Percentiles rank a stretch among this genome's conserved stretches.
phyloP scores from a whole-genome alignment of 2,329 filamentous ascomycete genomes.

The Cladophialophora bantiana region DNA sequence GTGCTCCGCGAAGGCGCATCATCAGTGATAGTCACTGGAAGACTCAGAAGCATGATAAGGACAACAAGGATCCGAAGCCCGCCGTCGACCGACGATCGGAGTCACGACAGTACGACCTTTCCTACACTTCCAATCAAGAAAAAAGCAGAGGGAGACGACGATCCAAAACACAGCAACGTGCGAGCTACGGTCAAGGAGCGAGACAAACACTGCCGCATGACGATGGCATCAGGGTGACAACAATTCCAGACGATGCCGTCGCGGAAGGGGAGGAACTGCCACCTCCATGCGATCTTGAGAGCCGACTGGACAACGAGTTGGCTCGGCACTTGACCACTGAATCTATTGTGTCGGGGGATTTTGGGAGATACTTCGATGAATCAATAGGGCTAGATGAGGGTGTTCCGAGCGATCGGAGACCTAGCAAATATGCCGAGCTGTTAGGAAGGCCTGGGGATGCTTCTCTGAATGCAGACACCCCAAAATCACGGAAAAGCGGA shows the following conservation, averaged over 20 bases:
- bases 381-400: conserved; percentile 20
- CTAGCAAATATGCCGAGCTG: conserved; percentile 39
- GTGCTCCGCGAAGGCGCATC: conserved; percentile 85
- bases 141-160: conserved; percentile 36
- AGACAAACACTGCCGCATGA: conserved; percentile 11
- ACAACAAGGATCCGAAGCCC: conserved; percentile 15
- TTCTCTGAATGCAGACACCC: conserved; percentile 35
- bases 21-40: conserved; percentile 90
- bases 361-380: conserved; percentile 15
- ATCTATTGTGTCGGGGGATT: conserved; percentile 18
- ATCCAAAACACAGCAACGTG: neutral
- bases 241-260: neutral
- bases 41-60: conserved; percentile 48
- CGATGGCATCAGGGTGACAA: conserved; percentile 26
- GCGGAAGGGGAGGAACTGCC: neutral
- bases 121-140: conserved; percentile 37
- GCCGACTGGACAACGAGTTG: conserved; percentile 23
- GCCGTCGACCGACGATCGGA: conserved; percentile 29
- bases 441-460: conserved; percentile 40
- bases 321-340: conserved; percentile 20
- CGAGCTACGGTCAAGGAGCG: neutral
- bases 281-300: conserved; percentile 17
- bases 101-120: conserved; percentile 37
- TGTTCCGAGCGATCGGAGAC: conserved; percentile 18
- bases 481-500: conserved; percentile 44